Conservation (phyloP, 768 basidiomycete genomes). For the Amanita polypyramis region DNA sequence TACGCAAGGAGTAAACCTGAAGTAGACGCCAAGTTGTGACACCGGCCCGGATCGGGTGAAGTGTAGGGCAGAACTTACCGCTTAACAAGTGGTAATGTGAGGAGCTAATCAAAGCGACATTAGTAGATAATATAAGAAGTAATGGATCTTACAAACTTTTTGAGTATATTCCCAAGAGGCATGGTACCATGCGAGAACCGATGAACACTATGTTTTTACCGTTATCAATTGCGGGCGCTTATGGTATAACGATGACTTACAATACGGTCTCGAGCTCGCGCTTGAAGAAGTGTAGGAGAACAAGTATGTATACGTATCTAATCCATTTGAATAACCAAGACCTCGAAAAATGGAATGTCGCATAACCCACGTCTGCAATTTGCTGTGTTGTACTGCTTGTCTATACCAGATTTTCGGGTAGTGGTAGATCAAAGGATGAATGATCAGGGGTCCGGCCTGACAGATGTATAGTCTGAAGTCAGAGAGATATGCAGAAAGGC, state of each 20-base stretch:
- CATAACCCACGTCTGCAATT: constrained; percentile 58
- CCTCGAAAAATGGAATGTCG: not conserved
- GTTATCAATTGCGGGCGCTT: not conserved
- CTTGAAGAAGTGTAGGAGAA: constrained; percentile 83
- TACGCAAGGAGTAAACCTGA: constrained; percentile 67
- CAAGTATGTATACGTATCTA: constrained; percentile 60
- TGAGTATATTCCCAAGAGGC: constrained; percentile 78
- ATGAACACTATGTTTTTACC: constrained; percentile 51
- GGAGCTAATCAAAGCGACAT: constrained; percentile 40
- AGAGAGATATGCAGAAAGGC: not conserved
- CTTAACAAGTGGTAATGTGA: constrained; percentile 81
- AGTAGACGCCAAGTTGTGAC: not conserved
- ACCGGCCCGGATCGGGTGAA: not conserved
- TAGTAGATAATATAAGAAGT: not conserved
- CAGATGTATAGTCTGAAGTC: constrained; percentile 1
- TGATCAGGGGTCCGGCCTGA: constrained; percentile 78
- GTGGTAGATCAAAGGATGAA: constrained; percentile 80
- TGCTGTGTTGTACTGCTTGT: constrained; percentile 56
- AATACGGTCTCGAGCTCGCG: constrained; percentile 90
- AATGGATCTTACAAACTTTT: constrained; percentile 50
- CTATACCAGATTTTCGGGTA: constrained; percentile 66
- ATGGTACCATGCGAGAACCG: constrained; percentile 94
- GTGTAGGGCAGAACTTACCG: constrained; percentile 24
- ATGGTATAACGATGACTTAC: constrained; percentile 28
- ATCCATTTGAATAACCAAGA: constrained; percentile 7